Percentiles rank a stretch among this genome's conserved stretches.
phyloP scores from a whole-genome alignment of 2,329 filamentous ascomycete genomes.

The Diplodia mutila region DNA sequence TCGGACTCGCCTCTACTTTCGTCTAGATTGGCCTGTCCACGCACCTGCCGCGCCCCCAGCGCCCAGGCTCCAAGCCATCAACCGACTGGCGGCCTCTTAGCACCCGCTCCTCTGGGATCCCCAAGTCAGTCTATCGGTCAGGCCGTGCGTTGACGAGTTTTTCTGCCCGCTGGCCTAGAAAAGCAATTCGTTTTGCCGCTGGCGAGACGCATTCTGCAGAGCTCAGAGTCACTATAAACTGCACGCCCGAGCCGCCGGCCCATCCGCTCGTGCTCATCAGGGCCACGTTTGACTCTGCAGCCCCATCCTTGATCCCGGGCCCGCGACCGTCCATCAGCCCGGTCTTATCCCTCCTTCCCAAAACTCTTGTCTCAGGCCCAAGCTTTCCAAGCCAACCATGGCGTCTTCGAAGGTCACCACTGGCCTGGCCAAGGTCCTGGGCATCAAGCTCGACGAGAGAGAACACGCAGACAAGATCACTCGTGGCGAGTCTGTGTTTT shows the following conservation, averaged over 20 bases:
- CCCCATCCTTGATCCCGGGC: conserved; percentile 14
- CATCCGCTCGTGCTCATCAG: conserved; percentile 11
- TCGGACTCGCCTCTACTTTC: conserved; percentile 3
- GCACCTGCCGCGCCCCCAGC: background rate
- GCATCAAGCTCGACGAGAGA: conserved; percentile 77
- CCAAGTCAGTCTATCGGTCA: conserved; percentile 2
- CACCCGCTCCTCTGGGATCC: conserved; percentile 5
- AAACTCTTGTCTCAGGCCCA: conserved; percentile 1
- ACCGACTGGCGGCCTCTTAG: conserved; percentile 10
- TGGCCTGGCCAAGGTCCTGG: conserved; percentile 74
- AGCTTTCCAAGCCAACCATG: conserved; percentile 19
- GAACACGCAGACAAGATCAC: conserved; percentile 69
- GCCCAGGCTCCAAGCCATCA: conserved; percentile 17
- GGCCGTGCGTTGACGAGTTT: background rate
- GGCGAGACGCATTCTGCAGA: background rate
- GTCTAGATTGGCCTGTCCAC: conserved; percentile 9
- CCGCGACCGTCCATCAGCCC: conserved; percentile 2
- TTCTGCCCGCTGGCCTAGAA: conserved; percentile 8
- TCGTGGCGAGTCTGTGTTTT: conserved; percentile 78
- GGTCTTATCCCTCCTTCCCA: conserved; percentile 2
- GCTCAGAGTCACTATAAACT: conserved; percentile 18
- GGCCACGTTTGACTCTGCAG: conserved; percentile 8
- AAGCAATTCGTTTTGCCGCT: conserved; percentile 8
- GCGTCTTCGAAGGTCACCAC: conserved; percentile 65
- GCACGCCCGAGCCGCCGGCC: conserved; percentile 7